A percentile compares a stretch with the other conserved stretches of the same genome.
These are phyloP conservation scores for Penicillium janthinellum DNA, from an alignment of 2,329 filamentous ascomycete genomes.

Conservation along the genomic window DNA sequence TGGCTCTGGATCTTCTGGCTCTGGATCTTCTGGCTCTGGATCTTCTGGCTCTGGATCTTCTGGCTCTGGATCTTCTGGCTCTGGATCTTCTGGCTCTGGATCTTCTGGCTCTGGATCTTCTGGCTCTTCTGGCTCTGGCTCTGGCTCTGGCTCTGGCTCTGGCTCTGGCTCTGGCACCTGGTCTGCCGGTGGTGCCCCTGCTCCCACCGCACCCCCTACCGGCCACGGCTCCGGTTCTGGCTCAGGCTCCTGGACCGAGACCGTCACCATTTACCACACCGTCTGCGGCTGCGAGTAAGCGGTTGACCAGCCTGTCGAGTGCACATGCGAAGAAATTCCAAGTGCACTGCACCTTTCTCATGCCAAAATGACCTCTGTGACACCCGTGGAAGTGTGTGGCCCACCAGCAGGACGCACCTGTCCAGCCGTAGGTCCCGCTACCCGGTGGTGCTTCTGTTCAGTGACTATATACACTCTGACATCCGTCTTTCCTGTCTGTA, in stretches of 20 bases:
- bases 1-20: slow-evolving; percentile 11
- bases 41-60: too few relatives aligned
- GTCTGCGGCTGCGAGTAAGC: slow-evolving; percentile 30
- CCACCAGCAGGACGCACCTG: slow-evolving; percentile 20
- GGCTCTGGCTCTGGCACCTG: slow-evolving; percentile 11
- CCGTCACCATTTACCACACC: slow-evolving; percentile 31
- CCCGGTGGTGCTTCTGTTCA: not conserved
- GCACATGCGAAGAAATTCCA: not conserved
- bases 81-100: too few relatives aligned
- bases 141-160: slow-evolving; percentile 11
- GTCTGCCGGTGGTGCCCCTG: slow-evolving; percentile 17
- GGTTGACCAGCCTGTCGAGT: not conserved
- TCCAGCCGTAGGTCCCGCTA: slow-evolving; percentile 11
- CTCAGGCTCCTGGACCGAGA: slow-evolving; percentile 18
- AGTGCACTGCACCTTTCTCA: slow-evolving; percentile 13
- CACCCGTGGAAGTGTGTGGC: slow-evolving; percentile 26
- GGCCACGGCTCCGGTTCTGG: slow-evolving; percentile 4
- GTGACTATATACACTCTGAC: not conserved
- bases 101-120: not conserved
- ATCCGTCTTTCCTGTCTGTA: slow-evolving; percentile 23
- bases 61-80: too few relatives aligned
- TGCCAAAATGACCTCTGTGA: slow-evolving; percentile 22
- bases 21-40: not conserved
- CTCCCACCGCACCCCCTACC: slow-evolving; percentile 21
- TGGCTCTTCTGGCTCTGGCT: not conserved